Evolutionary conservation across 495 filamentous ascomycete species (phyloP).

Genomic region (Elaphomyces granulatus): DNA sequence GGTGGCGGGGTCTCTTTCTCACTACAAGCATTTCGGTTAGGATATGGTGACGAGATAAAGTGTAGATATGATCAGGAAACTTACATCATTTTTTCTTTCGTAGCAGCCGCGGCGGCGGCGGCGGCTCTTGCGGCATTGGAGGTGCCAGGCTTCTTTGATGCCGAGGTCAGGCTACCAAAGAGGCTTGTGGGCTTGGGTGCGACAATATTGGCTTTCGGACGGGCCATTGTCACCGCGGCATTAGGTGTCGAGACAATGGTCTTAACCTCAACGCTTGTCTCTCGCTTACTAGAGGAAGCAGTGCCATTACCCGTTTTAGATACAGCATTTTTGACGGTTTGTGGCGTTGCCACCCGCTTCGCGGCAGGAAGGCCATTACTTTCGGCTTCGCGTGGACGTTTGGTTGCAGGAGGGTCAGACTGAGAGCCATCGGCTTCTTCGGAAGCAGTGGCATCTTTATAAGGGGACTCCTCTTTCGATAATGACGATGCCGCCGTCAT

Average conservation of each 20-base stretch:
- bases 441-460: constrained; percentile 13
- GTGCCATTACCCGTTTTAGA: constrained; percentile 17
- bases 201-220: constrained; percentile 35
- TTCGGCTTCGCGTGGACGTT: constrained; percentile 33
- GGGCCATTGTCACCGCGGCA: constrained; percentile 17
- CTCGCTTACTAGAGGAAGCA: constrained; percentile 7
- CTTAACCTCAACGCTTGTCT: constrained; percentile 7
- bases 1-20: constrained; percentile 27
- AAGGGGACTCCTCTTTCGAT: constrained; percentile 26
- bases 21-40: constrained; percentile 15
- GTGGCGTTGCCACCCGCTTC: constrained; percentile 26
- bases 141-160: constrained; percentile 46
- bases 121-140: constrained; percentile 39
- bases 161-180: constrained; percentile 44
- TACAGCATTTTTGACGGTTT: constrained; percentile 15
- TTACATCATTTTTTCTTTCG: constrained; percentile 26
- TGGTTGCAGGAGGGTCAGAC: constrained; percentile 20
- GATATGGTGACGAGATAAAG: background rate
- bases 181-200: constrained; percentile 43
- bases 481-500: too few species aligned
- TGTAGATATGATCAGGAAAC: constrained; percentile 1
- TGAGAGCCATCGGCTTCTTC: constrained; percentile 13
- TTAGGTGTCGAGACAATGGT: constrained; percentile 17
- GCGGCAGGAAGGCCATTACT: constrained; percentile 22
- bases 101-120: constrained; percentile 28